These are phyloP conservation scores for Fusarium kyushuense DNA, from an alignment of 2,329 filamentous ascomycete genomes.

Conservation along the genomic window DNA sequence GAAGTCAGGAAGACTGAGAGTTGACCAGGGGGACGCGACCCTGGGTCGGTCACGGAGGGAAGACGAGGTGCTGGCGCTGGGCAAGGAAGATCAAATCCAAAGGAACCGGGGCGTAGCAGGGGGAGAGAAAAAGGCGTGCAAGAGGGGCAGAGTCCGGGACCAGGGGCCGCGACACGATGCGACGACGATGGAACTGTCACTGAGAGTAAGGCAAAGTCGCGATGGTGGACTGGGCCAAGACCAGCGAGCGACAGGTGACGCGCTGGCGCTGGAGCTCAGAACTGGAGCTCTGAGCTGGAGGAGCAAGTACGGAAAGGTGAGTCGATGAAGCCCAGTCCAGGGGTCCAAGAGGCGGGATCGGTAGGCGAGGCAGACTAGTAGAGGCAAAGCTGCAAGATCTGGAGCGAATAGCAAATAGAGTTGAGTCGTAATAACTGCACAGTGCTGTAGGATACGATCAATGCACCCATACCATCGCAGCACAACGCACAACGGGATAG, in stretches of 20 bases:
- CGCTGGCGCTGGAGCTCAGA: slow-evolving; percentile 16
- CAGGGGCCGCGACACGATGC: slow-evolving; percentile 46
- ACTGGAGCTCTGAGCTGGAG: slow-evolving; percentile 3
- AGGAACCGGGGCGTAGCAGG: slow-evolving; percentile 46
- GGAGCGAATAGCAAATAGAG: slow-evolving; percentile 32
- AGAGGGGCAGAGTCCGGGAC: slow-evolving; percentile 45
- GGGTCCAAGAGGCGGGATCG: slow-evolving; percentile 38
- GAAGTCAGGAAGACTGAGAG: slow-evolving; percentile 50
- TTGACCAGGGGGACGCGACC: slow-evolving; percentile 49
- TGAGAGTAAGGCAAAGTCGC: slow-evolving; percentile 31
- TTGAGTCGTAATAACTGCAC: slow-evolving; percentile 30
- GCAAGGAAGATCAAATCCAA: slow-evolving; percentile 45
- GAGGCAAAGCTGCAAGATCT: slow-evolving; percentile 31
- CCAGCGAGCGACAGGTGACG: slow-evolving; percentile 29
- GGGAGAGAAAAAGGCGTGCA: slow-evolving; percentile 37
- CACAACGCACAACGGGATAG: neutral
- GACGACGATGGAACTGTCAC: slow-evolving; percentile 39
- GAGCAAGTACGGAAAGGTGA: slow-evolving; percentile 6
- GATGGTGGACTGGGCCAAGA: slow-evolving; percentile 43
- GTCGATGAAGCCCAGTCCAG: slow-evolving; percentile 27
- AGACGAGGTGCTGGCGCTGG: slow-evolving; percentile 42
- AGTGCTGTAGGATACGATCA: slow-evolving; percentile 15
- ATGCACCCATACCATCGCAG: slow-evolving; percentile 7
- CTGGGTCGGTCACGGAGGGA: slow-evolving; percentile 48
- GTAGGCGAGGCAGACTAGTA: slow-evolving; percentile 30